phyloP scores from a whole-genome alignment of 345 rosid genomes.

The Diplotaxis tenuifolia region DNA sequence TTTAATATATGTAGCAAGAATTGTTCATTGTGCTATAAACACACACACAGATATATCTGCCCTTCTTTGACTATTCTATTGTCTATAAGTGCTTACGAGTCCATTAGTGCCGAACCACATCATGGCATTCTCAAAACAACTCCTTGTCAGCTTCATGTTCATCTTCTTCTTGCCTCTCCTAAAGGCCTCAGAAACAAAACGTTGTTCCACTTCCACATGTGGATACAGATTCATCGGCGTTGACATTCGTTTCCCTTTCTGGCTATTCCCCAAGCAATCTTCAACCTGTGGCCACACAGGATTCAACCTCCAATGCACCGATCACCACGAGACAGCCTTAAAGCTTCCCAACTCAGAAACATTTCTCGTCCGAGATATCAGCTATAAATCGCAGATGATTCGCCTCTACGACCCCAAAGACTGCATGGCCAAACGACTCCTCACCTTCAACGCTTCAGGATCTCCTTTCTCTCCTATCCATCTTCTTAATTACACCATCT shows the following conservation, averaged over 20 bases:
- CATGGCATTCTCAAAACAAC: constrained; percentile 20
- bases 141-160: constrained; percentile 31
- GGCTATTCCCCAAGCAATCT: constrained; percentile 37
- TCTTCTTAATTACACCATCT: constrained; percentile 50
- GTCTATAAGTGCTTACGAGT: background rate
- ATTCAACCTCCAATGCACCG: constrained; percentile 49
- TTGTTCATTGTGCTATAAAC: no score
- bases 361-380: constrained; percentile 49
- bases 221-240: background rate
- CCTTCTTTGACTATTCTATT: background rate
- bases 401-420: constrained; percentile 48
- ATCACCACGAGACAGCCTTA: constrained; percentile 32
- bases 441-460: constrained; percentile 49
- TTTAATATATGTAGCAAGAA: no score
- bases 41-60: no score
- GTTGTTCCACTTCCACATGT: constrained; percentile 45
- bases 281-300: constrained; percentile 56
- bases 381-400: constrained; percentile 47
- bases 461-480: constrained; percentile 48
- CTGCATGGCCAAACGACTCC: constrained; percentile 61
- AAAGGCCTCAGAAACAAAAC: constrained; percentile 8
- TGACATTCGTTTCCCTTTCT: constrained; percentile 63
- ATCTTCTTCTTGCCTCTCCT: constrained; percentile 26
- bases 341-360: constrained; percentile 48
- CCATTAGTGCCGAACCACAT: constrained; percentile 18